Base-by-base conservation (phyloP, 2,329 filamentous ascomycete species). In the Teratosphaeria gauchensis region DNA sequence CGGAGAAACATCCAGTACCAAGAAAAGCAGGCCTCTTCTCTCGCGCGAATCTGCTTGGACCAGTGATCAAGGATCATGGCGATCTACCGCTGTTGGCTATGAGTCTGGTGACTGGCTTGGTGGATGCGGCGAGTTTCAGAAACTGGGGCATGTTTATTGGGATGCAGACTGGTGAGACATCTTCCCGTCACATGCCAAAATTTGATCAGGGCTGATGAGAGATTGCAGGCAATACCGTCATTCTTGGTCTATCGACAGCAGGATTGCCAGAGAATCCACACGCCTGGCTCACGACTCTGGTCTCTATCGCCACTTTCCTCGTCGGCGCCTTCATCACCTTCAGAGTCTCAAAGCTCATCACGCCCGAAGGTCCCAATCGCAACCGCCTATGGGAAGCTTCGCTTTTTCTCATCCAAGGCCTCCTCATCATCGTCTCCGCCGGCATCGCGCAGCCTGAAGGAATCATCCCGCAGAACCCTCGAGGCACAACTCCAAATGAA, bases 171-270 rank as follows among this genome's bases (percentile, higher is more conserved):
- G 78, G 77, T 78, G 67, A 58, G 64, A 8, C 67, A n/a, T 6
- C 54, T n/a, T 42, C 4, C 7, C 3, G 8, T n/a, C 11, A 31
- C 55, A 12, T 11, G 38, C 59, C 56, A 52, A 21, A 28, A 9
- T 42, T 14, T 24, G 16, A 16, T 8, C 42, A 48, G 5, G 5
- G 3, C 9, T 35, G 19, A 51, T 21, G 31, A 56, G n/a, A 35
- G 4, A 16, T 6, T 9, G 14, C 73, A 75, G 82, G 83, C 46
- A 86, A 86, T 71, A 85, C 83, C 9, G 80, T 86, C 64, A 84
- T 85, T 71, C 76, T 86, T 46, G 82, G 80, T 19, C 79, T 86
- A 24, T 82, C 82, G 58, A 79, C 81, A 12, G 78, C 82, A 2
- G 71, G 72, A 32, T 80, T 83, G 53, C 82, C 74, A 21, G 74